These are phyloP conservation scores for Cadophora gregata DNA, from an alignment of 2,329 filamentous ascomycete species.

Conservation along the genomic window DNA sequence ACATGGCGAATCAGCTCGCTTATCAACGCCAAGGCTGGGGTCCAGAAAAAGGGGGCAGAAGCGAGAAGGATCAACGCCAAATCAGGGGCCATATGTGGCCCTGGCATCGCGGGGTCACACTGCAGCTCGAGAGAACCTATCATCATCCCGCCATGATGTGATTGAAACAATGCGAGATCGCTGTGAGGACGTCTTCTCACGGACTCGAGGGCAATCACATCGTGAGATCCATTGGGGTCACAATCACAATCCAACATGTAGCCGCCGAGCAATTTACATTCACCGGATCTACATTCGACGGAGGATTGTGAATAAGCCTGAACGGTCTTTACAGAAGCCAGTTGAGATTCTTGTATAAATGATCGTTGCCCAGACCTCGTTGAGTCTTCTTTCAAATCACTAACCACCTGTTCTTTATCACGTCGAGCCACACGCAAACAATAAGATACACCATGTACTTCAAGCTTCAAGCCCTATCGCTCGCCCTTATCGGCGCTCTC, in stretches of 20 bases:
- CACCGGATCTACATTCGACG: neutral
- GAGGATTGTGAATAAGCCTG: neutral
- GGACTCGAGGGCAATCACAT: neutral
- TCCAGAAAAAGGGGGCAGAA: conserved; percentile 17
- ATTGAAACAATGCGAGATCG: neutral
- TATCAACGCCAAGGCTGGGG: conserved; percentile 21
- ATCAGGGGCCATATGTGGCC: conserved; percentile 17
- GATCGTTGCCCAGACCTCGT: neutral
- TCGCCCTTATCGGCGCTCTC: neutral
- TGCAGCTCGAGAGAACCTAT: conserved; percentile 4
- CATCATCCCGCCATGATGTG: conserved; percentile 7
- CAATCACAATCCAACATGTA: conserved; percentile 9
- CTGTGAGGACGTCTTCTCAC: neutral
- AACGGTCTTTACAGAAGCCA: neutral
- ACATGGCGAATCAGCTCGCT: conserved; percentile 9
- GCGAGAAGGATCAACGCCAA: conserved; percentile 19
- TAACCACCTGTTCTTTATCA: neutral
- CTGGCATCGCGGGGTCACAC: conserved; percentile 13
- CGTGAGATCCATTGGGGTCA: neutral
- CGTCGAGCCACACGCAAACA: neutral
- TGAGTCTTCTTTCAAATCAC: neutral
- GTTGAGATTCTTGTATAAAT: neutral
- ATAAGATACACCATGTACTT: neutral
- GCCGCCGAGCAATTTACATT: neutral
- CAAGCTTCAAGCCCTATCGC: neutral